These are phyloP conservation scores for Fusarium sp. DNA, from an alignment of 2,329 filamentous ascomycete genomes.

Conservation along the genomic window DNA sequence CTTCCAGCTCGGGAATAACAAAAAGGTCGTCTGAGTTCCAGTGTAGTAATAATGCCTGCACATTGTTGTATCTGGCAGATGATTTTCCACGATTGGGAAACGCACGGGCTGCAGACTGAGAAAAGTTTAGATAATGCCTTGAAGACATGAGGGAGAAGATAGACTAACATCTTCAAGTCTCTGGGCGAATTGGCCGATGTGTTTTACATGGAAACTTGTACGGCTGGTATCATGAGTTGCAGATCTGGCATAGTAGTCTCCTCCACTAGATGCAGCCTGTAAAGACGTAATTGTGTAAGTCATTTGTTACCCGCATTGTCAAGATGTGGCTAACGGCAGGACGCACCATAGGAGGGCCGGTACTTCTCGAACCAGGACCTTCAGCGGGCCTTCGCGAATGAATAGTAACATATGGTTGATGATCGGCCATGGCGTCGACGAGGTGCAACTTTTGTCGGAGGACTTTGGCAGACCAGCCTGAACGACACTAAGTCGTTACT, in stretches of 20 bases:
- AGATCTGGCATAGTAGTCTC: slow-evolving; percentile 52
- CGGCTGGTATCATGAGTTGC: slow-evolving; percentile 71
- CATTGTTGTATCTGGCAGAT: slow-evolving; percentile 69
- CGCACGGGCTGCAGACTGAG: slow-evolving; percentile 67
- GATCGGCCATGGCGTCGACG: slow-evolving; percentile 57
- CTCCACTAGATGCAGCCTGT: slow-evolving; percentile 38
- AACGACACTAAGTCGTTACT: slow-evolving; percentile 18
- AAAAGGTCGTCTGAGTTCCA: slow-evolving; percentile 73
- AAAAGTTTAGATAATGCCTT: slow-evolving; percentile 14
- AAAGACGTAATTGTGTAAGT: slow-evolving; percentile 36
- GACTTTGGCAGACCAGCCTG: slow-evolving; percentile 13
- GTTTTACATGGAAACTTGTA: slow-evolving; percentile 71
- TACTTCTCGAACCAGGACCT: slow-evolving; percentile 62
- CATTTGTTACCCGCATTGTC: background rate
- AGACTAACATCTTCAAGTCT: slow-evolving; percentile 67
- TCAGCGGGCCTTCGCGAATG: slow-evolving; percentile 64
- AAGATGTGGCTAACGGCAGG: slow-evolving; percentile 7
- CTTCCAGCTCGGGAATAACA: slow-evolving; percentile 70
- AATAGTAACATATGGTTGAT: slow-evolving; percentile 68
- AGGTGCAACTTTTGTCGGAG: background rate
- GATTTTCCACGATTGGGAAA: slow-evolving; percentile 69
- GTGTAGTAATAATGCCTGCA: slow-evolving; percentile 68
- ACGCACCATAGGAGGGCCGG: slow-evolving; percentile 64
- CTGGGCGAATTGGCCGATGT: slow-evolving; percentile 68
- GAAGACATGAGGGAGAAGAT: background rate